Evolutionary conservation across 1,284 basidiomycete genomes (phyloP).

Genomic region (Abortiporus biennis): DNA sequence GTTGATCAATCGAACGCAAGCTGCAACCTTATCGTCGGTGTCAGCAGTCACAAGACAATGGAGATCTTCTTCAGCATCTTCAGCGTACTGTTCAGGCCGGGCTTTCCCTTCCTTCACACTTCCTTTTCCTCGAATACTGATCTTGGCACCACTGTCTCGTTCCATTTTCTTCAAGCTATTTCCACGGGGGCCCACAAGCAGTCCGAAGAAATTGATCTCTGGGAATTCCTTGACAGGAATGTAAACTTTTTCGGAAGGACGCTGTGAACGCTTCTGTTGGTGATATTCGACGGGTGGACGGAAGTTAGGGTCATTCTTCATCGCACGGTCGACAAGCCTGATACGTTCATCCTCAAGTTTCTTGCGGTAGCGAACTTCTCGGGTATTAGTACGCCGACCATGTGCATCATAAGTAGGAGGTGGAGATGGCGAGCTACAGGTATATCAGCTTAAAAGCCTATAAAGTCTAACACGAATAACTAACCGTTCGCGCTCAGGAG

Average conservation of each 20-base stretch:
- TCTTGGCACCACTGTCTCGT: slow-evolving; percentile 95
- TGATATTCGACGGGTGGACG: slow-evolving; percentile 95
- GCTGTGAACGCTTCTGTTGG: slow-evolving; percentile 85
- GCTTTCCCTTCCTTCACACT: slow-evolving; percentile 99
- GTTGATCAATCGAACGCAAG: slow-evolving; percentile 95
- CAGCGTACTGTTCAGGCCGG: slow-evolving; percentile 85
- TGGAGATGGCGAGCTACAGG: slow-evolving; percentile 82
- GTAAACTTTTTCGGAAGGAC: slow-evolving; percentile 96
- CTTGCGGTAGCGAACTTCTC: slow-evolving; percentile 96
- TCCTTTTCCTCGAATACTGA: slow-evolving; percentile 97
- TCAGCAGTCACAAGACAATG: slow-evolving; percentile 97
- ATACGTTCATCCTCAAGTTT: slow-evolving; percentile 98
- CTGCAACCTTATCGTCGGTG: slow-evolving; percentile 84
- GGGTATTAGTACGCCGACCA: slow-evolving; percentile 96
- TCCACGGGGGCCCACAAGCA: slow-evolving; percentile 96
- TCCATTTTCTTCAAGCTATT: slow-evolving; percentile 99
- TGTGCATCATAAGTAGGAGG: slow-evolving; percentile 96
- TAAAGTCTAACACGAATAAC: slow-evolving; percentile 12
- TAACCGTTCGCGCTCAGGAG: slow-evolving; percentile 89
- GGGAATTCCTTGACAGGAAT: slow-evolving; percentile 99
- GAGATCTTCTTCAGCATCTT: slow-evolving; percentile 98
- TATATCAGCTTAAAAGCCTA: background rate
- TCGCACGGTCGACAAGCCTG: slow-evolving; percentile 87
- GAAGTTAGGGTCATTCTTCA: slow-evolving; percentile 98
- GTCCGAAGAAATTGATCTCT: slow-evolving; percentile 99